phyloP scores from a whole-genome alignment of 2,329 filamentous ascomycete species.

The Fusarium tricinctum region DNA sequence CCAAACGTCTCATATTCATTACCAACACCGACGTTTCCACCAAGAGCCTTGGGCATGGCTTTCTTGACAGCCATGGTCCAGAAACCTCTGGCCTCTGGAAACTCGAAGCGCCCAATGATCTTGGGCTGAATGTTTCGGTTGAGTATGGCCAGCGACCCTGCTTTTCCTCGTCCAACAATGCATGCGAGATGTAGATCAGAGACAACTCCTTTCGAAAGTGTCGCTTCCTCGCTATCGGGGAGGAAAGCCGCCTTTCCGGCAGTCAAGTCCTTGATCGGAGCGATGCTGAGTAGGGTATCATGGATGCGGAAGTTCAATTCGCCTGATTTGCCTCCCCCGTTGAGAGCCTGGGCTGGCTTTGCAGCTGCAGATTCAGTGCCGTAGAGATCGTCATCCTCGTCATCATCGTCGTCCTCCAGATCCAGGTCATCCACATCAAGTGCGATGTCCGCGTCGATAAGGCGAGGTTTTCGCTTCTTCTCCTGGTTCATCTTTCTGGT shows the following conservation, averaged over 20 bases:
- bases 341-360: slow-evolving; percentile 60
- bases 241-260: slow-evolving; percentile 70
- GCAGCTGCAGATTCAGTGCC: slow-evolving; percentile 74
- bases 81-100: slow-evolving; percentile 79
- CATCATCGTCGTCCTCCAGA: slow-evolving; percentile 73
- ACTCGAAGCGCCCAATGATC: slow-evolving; percentile 76
- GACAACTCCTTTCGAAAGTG: slow-evolving; percentile 60
- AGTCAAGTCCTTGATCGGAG: slow-evolving; percentile 81
- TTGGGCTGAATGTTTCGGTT: slow-evolving; percentile 83
- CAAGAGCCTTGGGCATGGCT: slow-evolving; percentile 72
- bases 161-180: slow-evolving; percentile 73
- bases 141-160: slow-evolving; percentile 80
- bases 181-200: slow-evolving; percentile 72
- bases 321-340: slow-evolving; percentile 65
- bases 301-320: slow-evolving; percentile 82
- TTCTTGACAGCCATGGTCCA: slow-evolving; percentile 85
- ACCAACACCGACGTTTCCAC: slow-evolving; percentile 63
- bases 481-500: slow-evolving; percentile 74
- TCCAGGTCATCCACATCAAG: slow-evolving; percentile 67
- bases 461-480: slow-evolving; percentile 74
- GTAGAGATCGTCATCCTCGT: slow-evolving; percentile 72
- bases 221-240: slow-evolving; percentile 62
- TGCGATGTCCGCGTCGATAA: slow-evolving; percentile 67
- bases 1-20: slow-evolving; percentile 71
- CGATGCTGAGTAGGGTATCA: slow-evolving; percentile 82